These are phyloP conservation scores for Rutstroemia sp. DNA, from an alignment of 2,329 filamentous ascomycete species.

Conservation along the genomic window DNA sequence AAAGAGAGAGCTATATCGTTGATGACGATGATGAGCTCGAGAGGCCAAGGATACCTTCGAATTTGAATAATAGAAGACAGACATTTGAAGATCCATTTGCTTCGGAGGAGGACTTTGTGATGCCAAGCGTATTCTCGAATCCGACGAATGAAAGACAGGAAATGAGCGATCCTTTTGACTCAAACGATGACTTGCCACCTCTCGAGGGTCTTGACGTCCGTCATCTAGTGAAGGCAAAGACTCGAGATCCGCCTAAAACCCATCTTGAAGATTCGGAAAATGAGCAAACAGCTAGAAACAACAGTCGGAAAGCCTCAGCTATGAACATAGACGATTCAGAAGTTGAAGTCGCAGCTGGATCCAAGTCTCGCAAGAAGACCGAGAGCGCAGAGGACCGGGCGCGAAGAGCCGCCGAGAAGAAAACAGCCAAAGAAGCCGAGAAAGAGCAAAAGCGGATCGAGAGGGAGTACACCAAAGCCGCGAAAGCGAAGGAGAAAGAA, in stretches of 20 bases:
- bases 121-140: too few relatives aligned
- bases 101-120: too few relatives aligned
- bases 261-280: not conserved
- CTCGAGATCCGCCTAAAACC: not conserved
- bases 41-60: not conserved
- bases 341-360: not conserved
- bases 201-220: not conserved
- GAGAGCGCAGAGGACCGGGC: constrained; percentile 11
- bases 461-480: constrained; percentile 52
- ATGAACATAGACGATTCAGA: not conserved
- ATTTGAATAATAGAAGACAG: not conserved
- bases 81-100: not conserved
- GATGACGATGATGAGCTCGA: not conserved
- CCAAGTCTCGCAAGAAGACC: not conserved
- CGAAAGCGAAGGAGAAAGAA: constrained; percentile 56
- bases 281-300: too few relatives aligned
- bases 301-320: not conserved
- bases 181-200: constrained; percentile 7
- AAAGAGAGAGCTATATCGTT: constrained; percentile 7
- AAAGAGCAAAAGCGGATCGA: constrained; percentile 40
- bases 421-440: constrained; percentile 15
- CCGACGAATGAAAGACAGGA: too few relatives aligned
- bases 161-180: not conserved
- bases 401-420: constrained; percentile 17
- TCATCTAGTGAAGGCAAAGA: not conserved